Conservation (phyloP, 208 protist genomes). For the Chromosphaera perkinsii region DNA sequence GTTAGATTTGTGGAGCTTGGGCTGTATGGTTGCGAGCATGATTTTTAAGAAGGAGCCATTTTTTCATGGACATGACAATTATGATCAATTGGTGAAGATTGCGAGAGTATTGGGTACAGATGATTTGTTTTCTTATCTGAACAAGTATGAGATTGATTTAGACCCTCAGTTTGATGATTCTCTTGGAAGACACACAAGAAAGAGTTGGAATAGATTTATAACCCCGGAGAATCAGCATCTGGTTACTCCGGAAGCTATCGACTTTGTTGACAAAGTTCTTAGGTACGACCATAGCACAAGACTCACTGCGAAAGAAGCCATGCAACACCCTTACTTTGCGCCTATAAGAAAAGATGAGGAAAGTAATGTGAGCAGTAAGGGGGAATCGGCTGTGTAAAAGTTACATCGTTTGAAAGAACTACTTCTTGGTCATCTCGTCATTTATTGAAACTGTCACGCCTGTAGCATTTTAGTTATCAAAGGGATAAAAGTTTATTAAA, state of each 20-base stretch:
- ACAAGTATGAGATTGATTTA: constrained; percentile 89
- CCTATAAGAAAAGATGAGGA: too few relatives aligned
- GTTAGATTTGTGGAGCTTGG: constrained; percentile 97
- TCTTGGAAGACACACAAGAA: constrained; percentile 5
- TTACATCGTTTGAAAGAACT: too few relatives aligned
- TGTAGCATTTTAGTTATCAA: too few relatives aligned
- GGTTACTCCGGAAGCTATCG: constrained; percentile 88
- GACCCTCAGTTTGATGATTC: constrained; percentile 65
- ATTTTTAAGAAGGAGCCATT: constrained; percentile 96
- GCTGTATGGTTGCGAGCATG: constrained; percentile 96
- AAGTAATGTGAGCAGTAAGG: too few relatives aligned
- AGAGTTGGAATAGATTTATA: constrained; percentile 49
- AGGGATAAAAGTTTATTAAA: too few relatives aligned
- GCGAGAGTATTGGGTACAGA: constrained; percentile 88
- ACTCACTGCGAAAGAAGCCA: constrained; percentile 92
- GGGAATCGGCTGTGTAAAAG: too few relatives aligned
- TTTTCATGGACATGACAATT: constrained; percentile 95
- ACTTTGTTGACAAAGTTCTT: constrained; percentile 94
- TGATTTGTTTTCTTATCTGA: constrained; percentile 79
- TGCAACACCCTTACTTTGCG: constrained; percentile 97
- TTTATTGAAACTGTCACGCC: too few relatives aligned
- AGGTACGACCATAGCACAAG: constrained; percentile 89
- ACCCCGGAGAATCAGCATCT: constrained; percentile 85
- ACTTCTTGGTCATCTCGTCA: too few relatives aligned
- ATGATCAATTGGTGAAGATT: constrained; percentile 89